A percentile compares a stretch with the other conserved stretches of the same genome.
phyloP scores from a whole-genome alignment of 768 basidiomycete genomes.

The Macrolepiota dolichaula region DNA sequence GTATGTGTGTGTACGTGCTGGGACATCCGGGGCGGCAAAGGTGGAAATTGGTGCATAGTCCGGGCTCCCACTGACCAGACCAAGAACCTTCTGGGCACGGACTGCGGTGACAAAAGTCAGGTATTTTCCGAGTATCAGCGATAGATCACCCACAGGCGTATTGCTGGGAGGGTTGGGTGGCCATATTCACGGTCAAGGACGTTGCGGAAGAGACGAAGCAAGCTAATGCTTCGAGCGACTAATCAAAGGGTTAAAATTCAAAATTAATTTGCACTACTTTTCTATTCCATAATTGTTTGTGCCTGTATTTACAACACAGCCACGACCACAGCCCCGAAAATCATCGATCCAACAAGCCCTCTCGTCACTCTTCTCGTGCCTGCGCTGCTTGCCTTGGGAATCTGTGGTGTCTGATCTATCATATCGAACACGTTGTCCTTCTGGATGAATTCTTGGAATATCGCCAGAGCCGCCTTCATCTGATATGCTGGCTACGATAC shows the following conservation, averaged over 20 bases:
- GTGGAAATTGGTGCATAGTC: conserved; percentile 63
- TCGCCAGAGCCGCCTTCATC: neutral
- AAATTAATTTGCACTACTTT: conserved; percentile 6
- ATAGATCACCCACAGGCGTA: conserved; percentile 67
- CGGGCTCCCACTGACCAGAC: conserved; percentile 81
- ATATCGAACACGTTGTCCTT: neutral
- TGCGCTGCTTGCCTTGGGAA: neutral
- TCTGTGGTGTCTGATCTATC: neutral
- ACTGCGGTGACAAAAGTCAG: conserved; percentile 39
- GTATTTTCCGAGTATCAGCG: conserved; percentile 11
- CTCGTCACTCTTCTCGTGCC: neutral
- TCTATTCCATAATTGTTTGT: conserved; percentile 4
- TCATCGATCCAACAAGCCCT: neutral
- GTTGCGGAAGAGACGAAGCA: conserved; percentile 55
- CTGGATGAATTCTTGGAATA: conserved; percentile 5
- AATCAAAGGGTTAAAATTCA: conserved; percentile 6
- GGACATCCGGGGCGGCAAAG: conserved; percentile 63
- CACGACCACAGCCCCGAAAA: conserved; percentile 1
- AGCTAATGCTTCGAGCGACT: conserved; percentile 69
- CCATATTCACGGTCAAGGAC: conserved; percentile 47
- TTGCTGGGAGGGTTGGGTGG: conserved; percentile 75
- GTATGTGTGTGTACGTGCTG: conserved; percentile 76
- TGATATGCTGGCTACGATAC: conserved; percentile 2
- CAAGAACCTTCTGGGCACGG: conserved; percentile 92
- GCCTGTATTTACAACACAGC: conserved; percentile 2